phyloP scores from a whole-genome alignment of 352 stramenopile genomes.

The Phytophthora crassamura region DNA sequence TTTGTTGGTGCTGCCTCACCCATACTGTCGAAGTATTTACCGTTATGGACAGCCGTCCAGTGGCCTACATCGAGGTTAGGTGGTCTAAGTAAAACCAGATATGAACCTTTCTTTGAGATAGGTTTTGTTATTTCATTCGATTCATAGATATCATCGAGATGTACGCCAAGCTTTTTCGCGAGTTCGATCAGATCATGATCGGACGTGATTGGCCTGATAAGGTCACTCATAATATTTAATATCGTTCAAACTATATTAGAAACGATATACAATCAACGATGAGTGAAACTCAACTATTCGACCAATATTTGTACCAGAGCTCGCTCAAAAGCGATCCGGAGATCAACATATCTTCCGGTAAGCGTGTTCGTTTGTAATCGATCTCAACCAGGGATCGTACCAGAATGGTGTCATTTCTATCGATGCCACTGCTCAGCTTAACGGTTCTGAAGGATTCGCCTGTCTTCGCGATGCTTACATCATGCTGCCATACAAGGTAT shows the following conservation, averaged over 20 bases:
- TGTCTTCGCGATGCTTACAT: slow-evolving; percentile 16
- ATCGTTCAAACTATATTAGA: slow-evolving; percentile 4
- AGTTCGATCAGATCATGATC: slow-evolving; percentile 14
- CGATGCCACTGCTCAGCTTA: slow-evolving; percentile 12
- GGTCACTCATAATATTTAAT: slow-evolving; percentile 9
- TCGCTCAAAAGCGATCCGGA: slow-evolving; percentile 11
- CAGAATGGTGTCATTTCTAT: slow-evolving; percentile 11
- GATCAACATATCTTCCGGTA: too few relatives aligned
- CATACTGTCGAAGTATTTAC: slow-evolving; percentile 17
- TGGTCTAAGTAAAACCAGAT: slow-evolving; percentile 9
- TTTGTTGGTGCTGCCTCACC: neutral
- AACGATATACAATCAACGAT: slow-evolving; percentile 5
- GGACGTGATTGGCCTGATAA: slow-evolving; percentile 1
- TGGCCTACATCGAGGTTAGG: slow-evolving; percentile 8
- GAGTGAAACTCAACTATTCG: slow-evolving; percentile 10
- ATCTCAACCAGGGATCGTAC: slow-evolving; percentile 12
- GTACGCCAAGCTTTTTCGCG: slow-evolving; percentile 1
- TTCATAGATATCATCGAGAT: slow-evolving; percentile 8
- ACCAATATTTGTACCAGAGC: slow-evolving; percentile 10
- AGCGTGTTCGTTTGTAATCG: slow-evolving; percentile 9
- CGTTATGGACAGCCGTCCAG: slow-evolving; percentile 10
- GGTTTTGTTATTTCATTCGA: slow-evolving; percentile 8
- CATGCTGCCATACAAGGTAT: slow-evolving; percentile 12
- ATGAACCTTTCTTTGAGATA: slow-evolving; percentile 9
- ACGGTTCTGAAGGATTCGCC: slow-evolving; percentile 10